Evolutionary conservation across 1,284 basidiomycete species (phyloP).

Genomic region (Tilletia horrida): DNA sequence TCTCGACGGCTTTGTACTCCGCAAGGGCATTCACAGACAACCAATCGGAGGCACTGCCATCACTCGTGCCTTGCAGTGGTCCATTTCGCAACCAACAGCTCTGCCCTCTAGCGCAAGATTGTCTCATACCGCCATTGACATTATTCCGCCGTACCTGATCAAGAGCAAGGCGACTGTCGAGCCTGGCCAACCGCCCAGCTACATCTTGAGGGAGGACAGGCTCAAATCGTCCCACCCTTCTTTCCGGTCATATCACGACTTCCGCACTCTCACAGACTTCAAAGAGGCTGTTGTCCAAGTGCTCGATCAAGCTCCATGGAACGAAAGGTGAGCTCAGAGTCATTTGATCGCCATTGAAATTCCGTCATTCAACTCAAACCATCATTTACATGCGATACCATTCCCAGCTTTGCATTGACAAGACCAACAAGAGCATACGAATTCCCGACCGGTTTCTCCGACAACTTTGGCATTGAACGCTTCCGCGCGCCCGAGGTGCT

Average conservation of each 20-base stretch:
- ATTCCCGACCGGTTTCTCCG: constrained; percentile 90
- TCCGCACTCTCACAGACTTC: constrained; percentile 85
- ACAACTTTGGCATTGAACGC: constrained; percentile 77
- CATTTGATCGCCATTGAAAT: background rate
- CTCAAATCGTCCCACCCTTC: constrained; percentile 63
- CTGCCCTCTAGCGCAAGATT: constrained; percentile 4
- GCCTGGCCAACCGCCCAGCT: constrained; percentile 65
- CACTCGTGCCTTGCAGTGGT: constrained; percentile 25
- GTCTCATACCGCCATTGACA: constrained; percentile 27
- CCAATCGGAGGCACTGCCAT: constrained; percentile 44
- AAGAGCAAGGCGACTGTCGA: constrained; percentile 67
- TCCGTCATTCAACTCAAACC: constrained; percentile 7
- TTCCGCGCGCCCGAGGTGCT: constrained; percentile 82
- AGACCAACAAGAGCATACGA: constrained; percentile 69
- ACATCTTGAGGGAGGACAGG: constrained; percentile 46
- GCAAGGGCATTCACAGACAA: constrained; percentile 69
- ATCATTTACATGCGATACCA: background rate
- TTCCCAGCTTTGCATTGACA: constrained; percentile 31
- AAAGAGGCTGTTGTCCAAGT: constrained; percentile 82
- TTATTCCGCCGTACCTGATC: constrained; percentile 82
- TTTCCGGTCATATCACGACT: constrained; percentile 79
- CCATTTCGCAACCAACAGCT: constrained; percentile 13
- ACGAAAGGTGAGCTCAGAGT: constrained; percentile 66
- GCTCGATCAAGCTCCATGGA: constrained; percentile 74
- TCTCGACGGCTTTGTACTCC: constrained; percentile 93